Conservation (phyloP, 495 filamentous ascomycete species). For the Aspergillus wentii region DNA sequence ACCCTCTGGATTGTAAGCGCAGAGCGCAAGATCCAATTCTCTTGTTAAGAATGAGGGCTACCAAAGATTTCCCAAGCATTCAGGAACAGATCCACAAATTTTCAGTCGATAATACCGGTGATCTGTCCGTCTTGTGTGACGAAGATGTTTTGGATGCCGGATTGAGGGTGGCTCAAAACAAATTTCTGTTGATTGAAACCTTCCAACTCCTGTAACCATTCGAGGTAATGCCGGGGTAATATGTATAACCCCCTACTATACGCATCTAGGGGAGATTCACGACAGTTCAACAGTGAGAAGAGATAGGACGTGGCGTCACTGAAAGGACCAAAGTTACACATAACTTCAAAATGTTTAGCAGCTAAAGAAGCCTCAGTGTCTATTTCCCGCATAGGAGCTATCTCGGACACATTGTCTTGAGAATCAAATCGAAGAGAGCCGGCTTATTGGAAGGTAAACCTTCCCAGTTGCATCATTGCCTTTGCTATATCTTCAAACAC, state of each 20-base stretch:
- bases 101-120: constrained; percentile 37
- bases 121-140: constrained; percentile 26
- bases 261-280: no score
- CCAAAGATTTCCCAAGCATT: background rate
- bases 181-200: no score
- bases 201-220: no score
- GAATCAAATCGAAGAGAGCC: background rate
- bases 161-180: constrained; percentile 11
- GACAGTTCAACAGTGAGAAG: no score
- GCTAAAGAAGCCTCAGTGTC: no score
- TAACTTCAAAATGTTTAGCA: no score
- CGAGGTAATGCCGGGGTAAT: no score
- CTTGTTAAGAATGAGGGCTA: background rate
- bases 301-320: no score
- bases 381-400: background rate
- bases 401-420: background rate
- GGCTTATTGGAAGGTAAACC: background rate
- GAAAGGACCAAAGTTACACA: no score
- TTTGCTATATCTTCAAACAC: background rate
- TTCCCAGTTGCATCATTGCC: background rate
- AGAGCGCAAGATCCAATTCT: background rate
- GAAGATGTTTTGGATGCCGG: constrained; percentile 15
- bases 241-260: no score
- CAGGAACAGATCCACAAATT: constrained; percentile 9
- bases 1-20: background rate